Evolutionary conservation across 2,329 filamentous ascomycete species (phyloP).

Genomic region (Rosellinia necatrix): DNA sequence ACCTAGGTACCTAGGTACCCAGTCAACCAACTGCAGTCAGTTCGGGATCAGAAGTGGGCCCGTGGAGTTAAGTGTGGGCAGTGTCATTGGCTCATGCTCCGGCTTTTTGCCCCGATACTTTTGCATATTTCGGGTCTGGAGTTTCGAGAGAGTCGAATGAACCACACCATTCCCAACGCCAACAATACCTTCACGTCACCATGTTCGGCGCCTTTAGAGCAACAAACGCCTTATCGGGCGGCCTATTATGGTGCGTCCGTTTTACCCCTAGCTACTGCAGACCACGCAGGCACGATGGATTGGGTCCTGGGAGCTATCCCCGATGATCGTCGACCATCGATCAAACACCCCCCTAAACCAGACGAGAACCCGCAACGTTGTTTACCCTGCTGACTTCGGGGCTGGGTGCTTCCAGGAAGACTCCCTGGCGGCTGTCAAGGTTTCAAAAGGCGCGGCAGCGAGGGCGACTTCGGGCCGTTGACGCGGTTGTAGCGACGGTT

Average conservation of each 20-base stretch:
- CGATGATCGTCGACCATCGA: background rate
- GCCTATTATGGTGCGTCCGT: conserved; percentile 74
- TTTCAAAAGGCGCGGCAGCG: conserved; percentile 90
- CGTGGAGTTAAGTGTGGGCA: too few species aligned
- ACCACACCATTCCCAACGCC: conserved; percentile 5
- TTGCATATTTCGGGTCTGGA: conserved; percentile 20
- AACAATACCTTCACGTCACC: conserved; percentile 36
- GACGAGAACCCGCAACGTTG: background rate
- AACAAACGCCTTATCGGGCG: conserved; percentile 75
- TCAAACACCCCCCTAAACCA: background rate
- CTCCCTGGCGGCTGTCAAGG: conserved; percentile 90
- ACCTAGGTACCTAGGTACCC: too few species aligned
- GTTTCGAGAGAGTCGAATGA: background rate
- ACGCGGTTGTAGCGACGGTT: conserved; percentile 82
- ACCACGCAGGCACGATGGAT: background rate
- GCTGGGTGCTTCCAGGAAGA: conserved; percentile 68
- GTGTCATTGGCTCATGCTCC: too few species aligned
- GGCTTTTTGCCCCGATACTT: conserved; percentile 28
- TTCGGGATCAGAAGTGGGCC: too few species aligned
- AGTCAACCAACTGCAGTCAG: too few species aligned
- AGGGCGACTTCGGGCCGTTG: conserved; percentile 80
- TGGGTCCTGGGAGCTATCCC: background rate
- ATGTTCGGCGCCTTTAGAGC: conserved; percentile 88
- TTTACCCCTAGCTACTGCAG: background rate
- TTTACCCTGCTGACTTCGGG: conserved; percentile 13